Conservation (phyloP, 2,329 filamentous ascomycete genomes). For the Tolypocladium cylindrosporum region DNA sequence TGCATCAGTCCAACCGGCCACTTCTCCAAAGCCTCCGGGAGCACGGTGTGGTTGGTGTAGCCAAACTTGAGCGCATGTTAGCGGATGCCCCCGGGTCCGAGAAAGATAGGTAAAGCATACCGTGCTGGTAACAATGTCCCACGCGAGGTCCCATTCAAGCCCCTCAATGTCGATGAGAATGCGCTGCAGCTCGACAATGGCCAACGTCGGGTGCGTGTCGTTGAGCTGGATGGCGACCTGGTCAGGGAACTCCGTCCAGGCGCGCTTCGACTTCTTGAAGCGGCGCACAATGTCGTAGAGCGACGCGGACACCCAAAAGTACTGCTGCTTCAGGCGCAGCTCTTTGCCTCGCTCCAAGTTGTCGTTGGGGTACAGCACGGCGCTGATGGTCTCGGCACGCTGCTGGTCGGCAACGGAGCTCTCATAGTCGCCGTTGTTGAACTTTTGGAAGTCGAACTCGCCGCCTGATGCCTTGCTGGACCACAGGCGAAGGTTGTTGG, state of each 20-base stretch:
- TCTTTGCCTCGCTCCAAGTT: slow-evolving; percentile 96
- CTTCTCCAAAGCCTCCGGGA: slow-evolving; percentile 95
- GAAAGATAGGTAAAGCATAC: slow-evolving; percentile 26
- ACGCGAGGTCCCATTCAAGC: slow-evolving; percentile 86
- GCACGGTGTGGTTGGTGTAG: slow-evolving; percentile 97
- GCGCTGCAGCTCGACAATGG: slow-evolving; percentile 90
- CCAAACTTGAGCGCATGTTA: slow-evolving; percentile 52
- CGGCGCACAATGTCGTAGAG: slow-evolving; percentile 92
- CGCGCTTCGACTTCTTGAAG: slow-evolving; percentile 92
- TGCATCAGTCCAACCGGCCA: slow-evolving; percentile 93
- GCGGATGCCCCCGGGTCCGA: slow-evolving; percentile 2
- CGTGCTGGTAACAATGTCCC: slow-evolving; percentile 65
- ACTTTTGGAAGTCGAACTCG: slow-evolving; percentile 99
- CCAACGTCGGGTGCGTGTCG: slow-evolving; percentile 92
- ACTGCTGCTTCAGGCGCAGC: slow-evolving; percentile 95
- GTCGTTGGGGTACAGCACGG: slow-evolving; percentile 94
- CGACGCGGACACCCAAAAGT: slow-evolving; percentile 98
- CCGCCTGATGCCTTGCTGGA: slow-evolving; percentile 94
- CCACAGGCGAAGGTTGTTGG: slow-evolving; percentile 95
- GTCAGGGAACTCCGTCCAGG: slow-evolving; percentile 86
- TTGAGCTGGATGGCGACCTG: slow-evolving; percentile 97
- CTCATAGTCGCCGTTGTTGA: slow-evolving; percentile 97
- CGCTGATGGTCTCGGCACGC: slow-evolving; percentile 96
- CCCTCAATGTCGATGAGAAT: slow-evolving; percentile 86
- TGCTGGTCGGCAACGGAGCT: slow-evolving; percentile 97